A percentile compares a stretch with the other conserved stretches of the same genome.
Evolutionary conservation across 2,329 filamentous ascomycete species (phyloP).

Genomic region (Cladosporium halotolerans): DNA sequence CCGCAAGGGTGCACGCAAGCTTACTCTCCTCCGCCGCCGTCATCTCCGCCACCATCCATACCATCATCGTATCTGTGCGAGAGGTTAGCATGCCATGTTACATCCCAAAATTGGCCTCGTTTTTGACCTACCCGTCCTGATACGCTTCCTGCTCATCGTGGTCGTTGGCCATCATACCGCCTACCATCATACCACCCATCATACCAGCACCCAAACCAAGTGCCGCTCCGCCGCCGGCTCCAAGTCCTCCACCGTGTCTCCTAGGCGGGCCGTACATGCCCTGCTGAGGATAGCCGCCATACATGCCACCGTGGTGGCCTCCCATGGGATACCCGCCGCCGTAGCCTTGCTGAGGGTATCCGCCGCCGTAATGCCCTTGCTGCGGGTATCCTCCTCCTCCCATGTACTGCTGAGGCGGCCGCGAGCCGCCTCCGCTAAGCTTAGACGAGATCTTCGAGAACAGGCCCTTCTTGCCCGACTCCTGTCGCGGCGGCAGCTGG

Average conservation of each 20-base stretch:
- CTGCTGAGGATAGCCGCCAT: constrained; percentile 1
- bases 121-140: constrained; percentile 34
- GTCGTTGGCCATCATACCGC: constrained; percentile 56
- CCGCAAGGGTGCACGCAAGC: not conserved
- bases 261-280: constrained; percentile 3
- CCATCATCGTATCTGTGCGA: constrained; percentile 30
- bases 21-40: constrained; percentile 16
- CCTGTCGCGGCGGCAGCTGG: constrained; percentile 27
- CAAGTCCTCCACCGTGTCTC: constrained; percentile 45
- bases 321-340: constrained; percentile 12
- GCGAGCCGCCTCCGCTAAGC: constrained; percentile 23
- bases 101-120: constrained; percentile 18
- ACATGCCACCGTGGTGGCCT: not conserved
- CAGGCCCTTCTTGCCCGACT: constrained; percentile 37
- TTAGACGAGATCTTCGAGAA: constrained; percentile 51
- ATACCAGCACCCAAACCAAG: constrained; percentile 76
- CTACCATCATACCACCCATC: constrained; percentile 68
- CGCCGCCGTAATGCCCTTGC: constrained; percentile 25
- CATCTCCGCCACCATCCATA: constrained; percentile 19
- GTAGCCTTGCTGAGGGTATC: constrained; percentile 21
- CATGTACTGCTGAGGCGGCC: constrained; percentile 19
- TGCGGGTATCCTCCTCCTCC: constrained; percentile 21
- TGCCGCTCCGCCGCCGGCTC: constrained; percentile 66
- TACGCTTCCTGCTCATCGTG: constrained; percentile 39
- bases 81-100: not conserved